Conservation (phyloP, 73 alveolate species). For the Durusdinium trenchii region DNA sequence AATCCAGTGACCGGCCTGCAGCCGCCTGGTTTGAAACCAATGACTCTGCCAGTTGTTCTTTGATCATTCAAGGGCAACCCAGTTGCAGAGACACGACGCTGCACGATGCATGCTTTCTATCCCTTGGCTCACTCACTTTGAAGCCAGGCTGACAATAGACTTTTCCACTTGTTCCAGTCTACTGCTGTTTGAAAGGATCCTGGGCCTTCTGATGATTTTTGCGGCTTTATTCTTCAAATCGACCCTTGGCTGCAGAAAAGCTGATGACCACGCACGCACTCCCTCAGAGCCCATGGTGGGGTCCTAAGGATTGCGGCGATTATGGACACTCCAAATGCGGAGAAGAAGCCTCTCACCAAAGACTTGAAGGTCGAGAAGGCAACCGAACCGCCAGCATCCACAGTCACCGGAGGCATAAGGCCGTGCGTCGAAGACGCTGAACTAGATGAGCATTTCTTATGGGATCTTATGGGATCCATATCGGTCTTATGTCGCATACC, state of each 20-base stretch:
- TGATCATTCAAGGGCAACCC: too few relatives aligned
- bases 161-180: too few relatives aligned
- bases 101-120: too few relatives aligned
- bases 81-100: too few relatives aligned
- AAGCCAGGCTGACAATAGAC: too few relatives aligned
- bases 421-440: too few relatives aligned
- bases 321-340: conserved; percentile 33
- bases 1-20: conserved; percentile 77
- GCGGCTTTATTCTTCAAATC: conserved; percentile 84
- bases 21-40: too few relatives aligned
- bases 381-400: background rate
- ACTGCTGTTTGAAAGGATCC: too few relatives aligned
- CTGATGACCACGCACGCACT: background rate
- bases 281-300: background rate
- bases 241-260: background rate
- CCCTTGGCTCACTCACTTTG: too few relatives aligned
- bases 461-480: background rate
- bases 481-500: background rate
- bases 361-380: conserved; percentile 44
- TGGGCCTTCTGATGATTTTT: conserved; percentile 68
- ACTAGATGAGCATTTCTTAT: background rate
- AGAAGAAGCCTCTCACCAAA: conserved; percentile 58
- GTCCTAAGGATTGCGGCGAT: conserved; percentile 37
- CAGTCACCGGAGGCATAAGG: too few relatives aligned
- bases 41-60: too few relatives aligned